Evolutionary conservation across 2,329 filamentous ascomycete species (phyloP), one percentile per base, ranked within the genome.

Genomic region (Clarireedia sp.): DNA sequence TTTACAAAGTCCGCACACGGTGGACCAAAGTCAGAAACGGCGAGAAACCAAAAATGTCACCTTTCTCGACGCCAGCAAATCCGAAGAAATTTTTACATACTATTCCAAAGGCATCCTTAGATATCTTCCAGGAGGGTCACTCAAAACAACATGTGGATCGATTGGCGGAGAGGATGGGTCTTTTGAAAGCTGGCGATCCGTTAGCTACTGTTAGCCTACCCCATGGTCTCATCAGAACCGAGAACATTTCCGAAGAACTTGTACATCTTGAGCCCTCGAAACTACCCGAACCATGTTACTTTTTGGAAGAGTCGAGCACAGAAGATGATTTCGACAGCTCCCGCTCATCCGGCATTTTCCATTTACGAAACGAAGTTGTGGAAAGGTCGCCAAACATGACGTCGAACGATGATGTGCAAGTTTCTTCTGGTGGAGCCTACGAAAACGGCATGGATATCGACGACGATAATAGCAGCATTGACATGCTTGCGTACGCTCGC

Each of bases 1-100:
- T 77, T 41, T 70, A 85, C 0, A 71, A 77, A 2, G 80, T 84
- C 16, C 57, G 68, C 57, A 71, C 67, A 16, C 63, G 67, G 23
- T 61, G 60, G 17, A 58, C 52, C n/a, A 14, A 57, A 10, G 45
- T 49, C 16, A 21, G 7, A 8, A 14, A 17, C 16, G 16, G 44
- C 2, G 37, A 40, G 9, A n/a, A 17, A 41, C 17, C 23, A 40
- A 59, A 56, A 29, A 16, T 59, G 8, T 63, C 60, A 5, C 59
- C 48, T 54, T 62, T 57, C 8, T 58, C 59, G 29, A 52, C 54
- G 12, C 49, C 58, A 12, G 33, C 43, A 5, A 55, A 48, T 10
- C 51, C 51, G 10, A 57, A 48, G 37, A 60, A 33, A 29, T 57
- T 61, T 17, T 24, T 54, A 1, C 65, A 65, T 26, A 49, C 14